Evolutionary conservation across 345 rosid species (phyloP).

Genomic region (Turnera subulata): DNA sequence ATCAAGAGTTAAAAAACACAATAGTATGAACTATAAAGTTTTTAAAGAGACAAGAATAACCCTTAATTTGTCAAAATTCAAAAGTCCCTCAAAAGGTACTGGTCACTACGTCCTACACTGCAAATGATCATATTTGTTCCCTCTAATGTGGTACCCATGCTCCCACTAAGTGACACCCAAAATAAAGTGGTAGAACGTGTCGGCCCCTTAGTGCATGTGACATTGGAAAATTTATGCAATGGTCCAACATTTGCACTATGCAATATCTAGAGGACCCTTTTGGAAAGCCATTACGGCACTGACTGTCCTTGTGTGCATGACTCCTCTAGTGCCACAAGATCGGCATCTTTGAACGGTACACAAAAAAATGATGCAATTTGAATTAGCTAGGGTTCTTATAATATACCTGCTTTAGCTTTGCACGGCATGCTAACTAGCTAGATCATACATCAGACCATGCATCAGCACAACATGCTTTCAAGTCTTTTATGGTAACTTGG

Average conservation of each 20-base stretch:
- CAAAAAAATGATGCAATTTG: no score
- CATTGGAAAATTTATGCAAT: constrained; percentile 8
- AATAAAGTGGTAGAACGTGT: constrained; percentile 13
- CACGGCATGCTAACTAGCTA: constrained; percentile 4
- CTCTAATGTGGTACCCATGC: constrained; percentile 28
- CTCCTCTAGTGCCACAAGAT: constrained; percentile 30
- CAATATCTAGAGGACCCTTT: constrained; percentile 17
- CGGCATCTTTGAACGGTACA: constrained; percentile 35
- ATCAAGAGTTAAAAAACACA: background rate
- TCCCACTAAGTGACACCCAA: constrained; percentile 15
- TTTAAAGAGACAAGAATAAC: no score
- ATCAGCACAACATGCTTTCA: background rate
- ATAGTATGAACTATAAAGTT: no score
- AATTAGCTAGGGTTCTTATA: background rate
- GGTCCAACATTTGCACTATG: constrained; percentile 20
- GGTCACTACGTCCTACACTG: no score
- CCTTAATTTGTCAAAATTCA: no score
- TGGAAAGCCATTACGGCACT: constrained; percentile 23
- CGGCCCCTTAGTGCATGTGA: constrained; percentile 22
- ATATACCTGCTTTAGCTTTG: background rate
- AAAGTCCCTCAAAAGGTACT: background rate
- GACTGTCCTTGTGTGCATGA: background rate
- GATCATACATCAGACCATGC: background rate
- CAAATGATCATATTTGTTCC: constrained; percentile 26
- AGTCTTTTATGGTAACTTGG: no score